Percentiles rank a stretch among this genome's conserved stretches.
These are phyloP conservation scores for Solanum verrucosum DNA, from an alignment of 257 asterid genomes.

Conservation along the genomic window DNA sequence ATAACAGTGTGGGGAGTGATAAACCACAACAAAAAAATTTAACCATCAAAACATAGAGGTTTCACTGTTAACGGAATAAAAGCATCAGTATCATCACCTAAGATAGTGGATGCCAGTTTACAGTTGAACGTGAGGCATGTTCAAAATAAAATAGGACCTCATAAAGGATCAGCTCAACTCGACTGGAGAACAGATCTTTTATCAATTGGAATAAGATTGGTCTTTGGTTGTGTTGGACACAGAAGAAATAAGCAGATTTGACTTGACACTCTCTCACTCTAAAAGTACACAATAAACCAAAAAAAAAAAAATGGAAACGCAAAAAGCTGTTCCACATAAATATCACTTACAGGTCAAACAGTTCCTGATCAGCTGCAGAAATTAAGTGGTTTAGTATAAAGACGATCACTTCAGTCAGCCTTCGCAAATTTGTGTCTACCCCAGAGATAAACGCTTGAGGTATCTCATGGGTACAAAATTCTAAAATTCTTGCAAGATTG, in stretches of 20 bases:
- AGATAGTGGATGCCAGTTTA: neutral
- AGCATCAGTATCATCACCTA: neutral
- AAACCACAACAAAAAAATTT: neutral
- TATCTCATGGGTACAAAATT: slow-evolving; percentile 76
- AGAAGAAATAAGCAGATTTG: neutral
- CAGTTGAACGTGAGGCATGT: neutral
- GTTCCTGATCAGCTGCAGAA: slow-evolving; percentile 67
- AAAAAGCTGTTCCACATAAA: neutral
- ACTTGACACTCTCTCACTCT: neutral
- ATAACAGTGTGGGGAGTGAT: neutral
- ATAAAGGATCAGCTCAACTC: neutral
- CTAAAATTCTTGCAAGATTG: slow-evolving; percentile 84
- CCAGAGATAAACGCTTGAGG: slow-evolving; percentile 83
- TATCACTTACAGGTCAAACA: slow-evolving; percentile 68
- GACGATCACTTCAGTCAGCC: slow-evolving; percentile 82
- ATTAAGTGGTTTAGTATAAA: slow-evolving; percentile 72
- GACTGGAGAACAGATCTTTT: neutral
- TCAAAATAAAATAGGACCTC: neutral
- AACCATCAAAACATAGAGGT: neutral
- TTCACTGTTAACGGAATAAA: neutral
- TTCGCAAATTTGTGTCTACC: slow-evolving; percentile 64
- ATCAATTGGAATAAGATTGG: neutral
- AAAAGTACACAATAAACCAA: neutral
- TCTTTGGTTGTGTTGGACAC: neutral
- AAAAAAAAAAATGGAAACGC: neutral